Evolutionary conservation across 345 rosid genomes (phyloP).

Genomic region (Lumnitzera littorea): DNA sequence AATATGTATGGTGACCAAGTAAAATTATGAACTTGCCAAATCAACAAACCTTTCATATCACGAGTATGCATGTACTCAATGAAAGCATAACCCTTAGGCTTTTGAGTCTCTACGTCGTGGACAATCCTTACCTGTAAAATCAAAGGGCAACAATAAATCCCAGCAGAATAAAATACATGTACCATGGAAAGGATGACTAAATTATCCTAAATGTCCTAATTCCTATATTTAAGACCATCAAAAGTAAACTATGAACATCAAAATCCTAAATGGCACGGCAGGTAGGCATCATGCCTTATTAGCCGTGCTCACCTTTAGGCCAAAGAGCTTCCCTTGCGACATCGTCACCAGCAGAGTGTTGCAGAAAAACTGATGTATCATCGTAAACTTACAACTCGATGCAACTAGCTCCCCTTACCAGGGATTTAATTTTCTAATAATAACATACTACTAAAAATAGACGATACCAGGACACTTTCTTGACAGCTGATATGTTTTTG

Average conservation of each 20-base stretch:
- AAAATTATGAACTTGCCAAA: background rate
- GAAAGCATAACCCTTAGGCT: slow-evolving; percentile 96
- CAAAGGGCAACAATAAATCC: slow-evolving; percentile 26
- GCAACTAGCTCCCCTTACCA: slow-evolving; percentile 96
- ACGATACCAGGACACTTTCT: slow-evolving; percentile 80
- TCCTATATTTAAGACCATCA: slow-evolving; percentile 11
- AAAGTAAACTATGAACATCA: slow-evolving; percentile 18
- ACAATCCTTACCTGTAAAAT: slow-evolving; percentile 68
- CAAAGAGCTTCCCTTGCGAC: slow-evolving; percentile 73
- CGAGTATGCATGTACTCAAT: slow-evolving; percentile 90
- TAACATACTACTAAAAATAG: slow-evolving; percentile 24
- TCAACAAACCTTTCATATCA: slow-evolving; percentile 80
- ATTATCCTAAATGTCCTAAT: background rate
- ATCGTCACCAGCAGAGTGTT: slow-evolving; percentile 93
- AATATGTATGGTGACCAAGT: background rate
- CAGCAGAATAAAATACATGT: slow-evolving; percentile 9
- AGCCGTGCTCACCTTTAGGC: slow-evolving; percentile 97
- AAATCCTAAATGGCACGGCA: slow-evolving; percentile 84
- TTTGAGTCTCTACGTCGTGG: slow-evolving; percentile 62
- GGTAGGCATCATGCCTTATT: slow-evolving; percentile 64
- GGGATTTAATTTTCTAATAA: slow-evolving; percentile 51
- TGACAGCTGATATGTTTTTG: slow-evolving; percentile 71
- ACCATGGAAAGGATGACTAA: slow-evolving; percentile 9
- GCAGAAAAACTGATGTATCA: slow-evolving; percentile 75
- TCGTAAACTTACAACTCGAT: slow-evolving; percentile 63